Evolutionary conservation across 768 basidiomycete species (phyloP).

Genomic region (Clathrus columnatus): DNA sequence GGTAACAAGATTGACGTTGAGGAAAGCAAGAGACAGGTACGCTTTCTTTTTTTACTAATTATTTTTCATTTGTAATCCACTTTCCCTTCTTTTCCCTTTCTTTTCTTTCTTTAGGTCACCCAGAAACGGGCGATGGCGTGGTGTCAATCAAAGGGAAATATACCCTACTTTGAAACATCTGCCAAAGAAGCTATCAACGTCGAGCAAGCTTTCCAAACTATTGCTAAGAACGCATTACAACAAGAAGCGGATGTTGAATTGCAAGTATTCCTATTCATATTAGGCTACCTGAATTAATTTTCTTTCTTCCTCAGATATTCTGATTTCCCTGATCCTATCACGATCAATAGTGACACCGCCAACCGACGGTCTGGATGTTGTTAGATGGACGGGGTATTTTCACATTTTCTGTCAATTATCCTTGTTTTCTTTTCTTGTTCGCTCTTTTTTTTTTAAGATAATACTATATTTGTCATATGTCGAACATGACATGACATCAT

Average conservation of each 20-base stretch:
- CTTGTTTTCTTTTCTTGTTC: neutral
- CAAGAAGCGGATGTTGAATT: constrained; percentile 95
- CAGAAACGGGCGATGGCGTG: constrained; percentile 99
- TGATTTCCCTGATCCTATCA: constrained; percentile 98
- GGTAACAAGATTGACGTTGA: constrained; percentile 99
- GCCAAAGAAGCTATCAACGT: constrained; percentile 99
- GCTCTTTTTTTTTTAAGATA: neutral
- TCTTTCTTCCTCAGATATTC: constrained; percentile 57
- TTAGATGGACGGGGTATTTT: neutral
- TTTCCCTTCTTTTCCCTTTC: neutral
- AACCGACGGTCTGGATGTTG: neutral
- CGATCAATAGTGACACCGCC: constrained; percentile 69
- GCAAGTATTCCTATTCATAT: constrained; percentile 49
- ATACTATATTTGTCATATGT: neutral
- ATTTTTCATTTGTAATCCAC: neutral
- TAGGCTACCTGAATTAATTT: constrained; percentile 11
- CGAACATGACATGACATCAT: neutral
- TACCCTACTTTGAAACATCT: constrained; percentile 99
- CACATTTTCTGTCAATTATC: neutral
- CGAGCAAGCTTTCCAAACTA: constrained; percentile 98
- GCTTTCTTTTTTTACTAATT: constrained; percentile 16
- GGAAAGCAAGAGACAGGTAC: constrained; percentile 93
- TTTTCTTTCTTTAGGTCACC: constrained; percentile 58
- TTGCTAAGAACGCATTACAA: constrained; percentile 98
- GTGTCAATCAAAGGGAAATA: constrained; percentile 99